Evolutionary conservation across 768 basidiomycete species (phyloP).

Genomic region (Mycena olivaceomarginata): DNA sequence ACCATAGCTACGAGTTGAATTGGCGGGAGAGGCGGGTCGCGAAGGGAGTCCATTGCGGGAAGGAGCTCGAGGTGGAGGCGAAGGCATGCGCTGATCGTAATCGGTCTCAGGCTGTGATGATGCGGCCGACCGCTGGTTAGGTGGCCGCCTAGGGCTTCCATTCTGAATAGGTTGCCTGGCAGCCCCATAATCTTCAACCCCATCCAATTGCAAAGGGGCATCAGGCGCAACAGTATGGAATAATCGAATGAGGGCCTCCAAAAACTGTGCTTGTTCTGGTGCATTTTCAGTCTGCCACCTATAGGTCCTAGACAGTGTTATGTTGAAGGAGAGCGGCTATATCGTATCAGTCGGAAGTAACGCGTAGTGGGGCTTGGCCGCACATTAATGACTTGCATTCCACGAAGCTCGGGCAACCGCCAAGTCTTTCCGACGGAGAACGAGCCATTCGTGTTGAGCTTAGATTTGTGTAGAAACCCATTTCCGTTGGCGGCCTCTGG

Average conservation of each 20-base stretch:
- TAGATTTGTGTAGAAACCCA: slow-evolving; percentile 95
- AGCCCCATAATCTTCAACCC: slow-evolving; percentile 61
- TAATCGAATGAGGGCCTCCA: slow-evolving; percentile 78
- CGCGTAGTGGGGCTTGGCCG: slow-evolving; percentile 52
- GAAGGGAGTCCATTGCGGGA: slow-evolving; percentile 53
- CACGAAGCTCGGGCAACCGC: slow-evolving; percentile 88
- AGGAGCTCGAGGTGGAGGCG: slow-evolving; percentile 48
- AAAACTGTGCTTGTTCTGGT: slow-evolving; percentile 83
- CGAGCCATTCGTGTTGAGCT: slow-evolving; percentile 94
- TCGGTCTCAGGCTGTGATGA: slow-evolving; percentile 50
- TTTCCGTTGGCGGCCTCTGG: slow-evolving; percentile 77
- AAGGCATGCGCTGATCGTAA: slow-evolving; percentile 48
- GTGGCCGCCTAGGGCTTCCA: slow-evolving; percentile 45
- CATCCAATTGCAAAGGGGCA: slow-evolving; percentile 73
- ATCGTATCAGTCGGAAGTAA: slow-evolving; percentile 14
- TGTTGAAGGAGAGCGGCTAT: slow-evolving; percentile 81
- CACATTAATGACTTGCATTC: slow-evolving; percentile 86
- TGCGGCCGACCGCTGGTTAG: slow-evolving; percentile 47
- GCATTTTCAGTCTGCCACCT: slow-evolving; percentile 90
- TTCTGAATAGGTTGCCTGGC: slow-evolving; percentile 45
- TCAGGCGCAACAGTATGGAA: slow-evolving; percentile 70
- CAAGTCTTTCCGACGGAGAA: slow-evolving; percentile 99
- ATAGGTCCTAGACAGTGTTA: slow-evolving; percentile 94
- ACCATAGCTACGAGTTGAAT: slow-evolving; percentile 49
- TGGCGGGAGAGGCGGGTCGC: slow-evolving; percentile 64